Percentiles rank a stretch among this genome's conserved stretches.
Conservation (phyloP, 2,329 filamentous ascomycete species). For the Helotiales sp. region DNA sequence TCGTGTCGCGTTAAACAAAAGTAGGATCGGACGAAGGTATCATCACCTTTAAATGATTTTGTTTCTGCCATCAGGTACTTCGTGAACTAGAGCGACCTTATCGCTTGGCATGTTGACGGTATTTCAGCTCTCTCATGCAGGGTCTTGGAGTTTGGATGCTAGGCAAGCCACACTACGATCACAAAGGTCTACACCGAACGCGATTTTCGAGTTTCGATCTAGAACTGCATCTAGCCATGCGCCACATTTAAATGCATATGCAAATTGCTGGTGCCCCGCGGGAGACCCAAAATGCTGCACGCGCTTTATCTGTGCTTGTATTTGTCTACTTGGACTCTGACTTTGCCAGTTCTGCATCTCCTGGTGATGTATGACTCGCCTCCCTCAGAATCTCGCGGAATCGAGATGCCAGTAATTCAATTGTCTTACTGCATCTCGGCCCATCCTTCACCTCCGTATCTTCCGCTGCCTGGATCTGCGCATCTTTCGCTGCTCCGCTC, state of each 20-base stretch:
- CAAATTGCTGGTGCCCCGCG: too few relatives aligned
- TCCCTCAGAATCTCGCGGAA: slow-evolving; percentile 14
- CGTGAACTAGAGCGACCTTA: not conserved
- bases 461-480: not conserved
- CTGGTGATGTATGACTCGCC: not conserved
- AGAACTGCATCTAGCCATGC: not conserved
- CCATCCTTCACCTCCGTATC: slow-evolving; percentile 7
- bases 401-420: slow-evolving; percentile 3
- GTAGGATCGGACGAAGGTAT: not conserved
- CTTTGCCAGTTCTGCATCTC: not conserved
- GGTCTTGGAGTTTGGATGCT: not conserved
- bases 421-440: slow-evolving; percentile 7
- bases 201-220: not conserved
- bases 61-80: not conserved
- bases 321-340: not conserved
- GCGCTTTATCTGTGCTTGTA: not conserved
- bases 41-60: not conserved
- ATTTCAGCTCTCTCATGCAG: not conserved
- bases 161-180: not conserved
- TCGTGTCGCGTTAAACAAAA: not conserved
- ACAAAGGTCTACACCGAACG: not conserved
- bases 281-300: too few relatives aligned
- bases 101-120: not conserved
- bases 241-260: not conserved
- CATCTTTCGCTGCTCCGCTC: slow-evolving; percentile 3